A percentile compares a stretch with the other conserved stretches of the same genome.
Conservation (phyloP, 805 yeast species). For the Candida wancherniae region DNA sequence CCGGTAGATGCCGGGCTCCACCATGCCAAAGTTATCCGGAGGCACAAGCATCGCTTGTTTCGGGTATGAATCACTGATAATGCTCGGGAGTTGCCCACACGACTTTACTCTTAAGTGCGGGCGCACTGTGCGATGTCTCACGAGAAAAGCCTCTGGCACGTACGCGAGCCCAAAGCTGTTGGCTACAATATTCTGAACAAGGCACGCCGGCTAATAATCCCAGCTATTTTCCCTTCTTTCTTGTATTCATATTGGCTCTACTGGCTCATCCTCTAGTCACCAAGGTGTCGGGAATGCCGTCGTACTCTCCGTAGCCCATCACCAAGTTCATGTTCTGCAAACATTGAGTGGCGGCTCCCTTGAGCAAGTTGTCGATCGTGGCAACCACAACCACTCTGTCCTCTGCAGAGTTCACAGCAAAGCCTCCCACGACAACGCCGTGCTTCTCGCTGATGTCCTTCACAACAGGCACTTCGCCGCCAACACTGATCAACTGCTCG, state of each 20-base stretch:
- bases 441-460: conserved; percentile 90
- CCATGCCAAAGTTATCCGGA: conserved; percentile 88
- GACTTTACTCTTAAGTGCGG: too few species aligned
- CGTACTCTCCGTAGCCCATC: conserved; percentile 87
- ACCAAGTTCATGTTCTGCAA: conserved; percentile 91
- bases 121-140: too few species aligned
- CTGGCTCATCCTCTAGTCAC: conserved; percentile 9
- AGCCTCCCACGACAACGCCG: conserved; percentile 93
- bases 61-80: too few species aligned
- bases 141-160: too few species aligned
- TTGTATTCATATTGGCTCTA: not conserved
- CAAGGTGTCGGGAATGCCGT: conserved; percentile 71
- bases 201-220: too few species aligned
- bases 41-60: conserved; percentile 83
- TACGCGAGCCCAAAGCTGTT: too few species aligned
- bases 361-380: conserved; percentile 89
- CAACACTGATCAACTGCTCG: conserved; percentile 77
- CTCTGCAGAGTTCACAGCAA: conserved; percentile 83
- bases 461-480: conserved; percentile 92
- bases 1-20: conserved; percentile 79
- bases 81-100: too few species aligned
- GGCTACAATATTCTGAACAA: too few species aligned
- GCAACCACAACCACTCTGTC: conserved; percentile 93
- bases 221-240: not conserved
- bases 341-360: conserved; percentile 99